phyloP scores from a whole-genome alignment of 768 basidiomycete genomes.

The Pleurotus giganteus region DNA sequence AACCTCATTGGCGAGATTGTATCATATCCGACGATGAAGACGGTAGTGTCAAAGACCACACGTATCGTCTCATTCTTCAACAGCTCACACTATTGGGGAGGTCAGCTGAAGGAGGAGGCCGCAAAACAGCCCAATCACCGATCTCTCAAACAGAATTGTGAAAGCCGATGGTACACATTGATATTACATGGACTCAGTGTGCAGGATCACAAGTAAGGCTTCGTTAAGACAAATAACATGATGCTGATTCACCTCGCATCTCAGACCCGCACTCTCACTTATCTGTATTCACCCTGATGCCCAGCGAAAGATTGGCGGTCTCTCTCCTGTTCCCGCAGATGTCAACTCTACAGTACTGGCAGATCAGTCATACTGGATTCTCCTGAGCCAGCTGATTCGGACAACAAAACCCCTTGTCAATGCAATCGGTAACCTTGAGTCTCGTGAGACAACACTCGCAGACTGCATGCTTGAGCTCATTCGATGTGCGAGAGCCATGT shows the following conservation, averaged over 20 bases:
- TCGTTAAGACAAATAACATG: not conserved
- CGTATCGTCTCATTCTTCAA: conserved; percentile 29
- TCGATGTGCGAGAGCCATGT: conserved; percentile 13
- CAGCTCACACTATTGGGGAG: conserved; percentile 31
- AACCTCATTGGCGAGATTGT: conserved; percentile 26
- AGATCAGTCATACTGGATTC: conserved; percentile 20
- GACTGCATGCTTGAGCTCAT: conserved; percentile 35
- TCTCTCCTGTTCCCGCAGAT: conserved; percentile 20
- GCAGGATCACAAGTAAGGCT: conserved; percentile 4
- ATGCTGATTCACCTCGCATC: no score
- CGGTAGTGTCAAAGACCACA: conserved; percentile 15
- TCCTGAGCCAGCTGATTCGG: conserved; percentile 24
- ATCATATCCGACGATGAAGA: conserved; percentile 21
- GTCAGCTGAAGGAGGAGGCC: conserved; percentile 24
- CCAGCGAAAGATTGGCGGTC: conserved; percentile 13
- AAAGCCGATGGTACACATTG: conserved; percentile 24
- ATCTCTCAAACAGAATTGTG: conserved; percentile 21
- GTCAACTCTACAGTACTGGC: conserved; percentile 20
- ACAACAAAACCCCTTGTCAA: conserved; percentile 31
- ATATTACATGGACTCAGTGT: conserved; percentile 23
- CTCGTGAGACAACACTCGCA: conserved; percentile 26
- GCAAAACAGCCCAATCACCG: conserved; percentile 12
- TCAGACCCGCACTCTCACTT: not conserved
- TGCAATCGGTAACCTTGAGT: conserved; percentile 29
- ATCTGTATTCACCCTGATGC: conserved; percentile 10